phyloP scores from a whole-genome alignment of 306 rosid species.

The Vigna nakashimae region DNA sequence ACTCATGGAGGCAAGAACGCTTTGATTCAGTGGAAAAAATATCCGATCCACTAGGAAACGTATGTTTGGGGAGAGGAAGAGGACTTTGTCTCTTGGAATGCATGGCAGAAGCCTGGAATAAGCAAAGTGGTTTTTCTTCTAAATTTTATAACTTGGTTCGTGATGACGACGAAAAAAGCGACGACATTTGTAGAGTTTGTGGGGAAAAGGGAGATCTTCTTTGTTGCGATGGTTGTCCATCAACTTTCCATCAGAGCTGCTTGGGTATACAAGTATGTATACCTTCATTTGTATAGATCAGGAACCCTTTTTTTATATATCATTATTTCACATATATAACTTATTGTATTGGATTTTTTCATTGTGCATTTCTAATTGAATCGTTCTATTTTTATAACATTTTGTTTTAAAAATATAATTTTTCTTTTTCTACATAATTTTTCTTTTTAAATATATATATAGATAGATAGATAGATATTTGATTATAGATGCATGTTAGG shows the following conservation, averaged over 20 bases:
- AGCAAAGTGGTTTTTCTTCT: slow-evolving; percentile 52
- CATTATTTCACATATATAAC: neutral
- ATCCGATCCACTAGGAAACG: slow-evolving; percentile 53
- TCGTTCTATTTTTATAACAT: no score
- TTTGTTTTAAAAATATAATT: no score
- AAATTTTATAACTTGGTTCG: slow-evolving; percentile 50
- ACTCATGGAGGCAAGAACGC: slow-evolving; percentile 50
- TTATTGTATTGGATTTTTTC: no score
- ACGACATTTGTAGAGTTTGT: slow-evolving; percentile 71
- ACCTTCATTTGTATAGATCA: neutral
- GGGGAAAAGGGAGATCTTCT: slow-evolving; percentile 71
- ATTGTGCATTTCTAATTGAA: no score
- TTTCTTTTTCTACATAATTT: no score
- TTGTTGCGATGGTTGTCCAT: slow-evolving; percentile 77
- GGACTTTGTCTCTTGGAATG: slow-evolving; percentile 68
- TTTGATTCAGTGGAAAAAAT: slow-evolving; percentile 52
- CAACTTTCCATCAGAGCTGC: slow-evolving; percentile 76
- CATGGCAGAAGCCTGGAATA: slow-evolving; percentile 66
- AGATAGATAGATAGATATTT: no score
- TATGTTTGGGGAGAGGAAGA: slow-evolving; percentile 45
- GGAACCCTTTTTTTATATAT: neutral
- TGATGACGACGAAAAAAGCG: slow-evolving; percentile 63
- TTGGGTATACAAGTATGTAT: slow-evolving; percentile 60
- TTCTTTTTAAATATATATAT: no score
- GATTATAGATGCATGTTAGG: no score